Evolutionary conservation across 768 basidiomycete species (phyloP).

Genomic region (Infundibulicybe gibba): DNA sequence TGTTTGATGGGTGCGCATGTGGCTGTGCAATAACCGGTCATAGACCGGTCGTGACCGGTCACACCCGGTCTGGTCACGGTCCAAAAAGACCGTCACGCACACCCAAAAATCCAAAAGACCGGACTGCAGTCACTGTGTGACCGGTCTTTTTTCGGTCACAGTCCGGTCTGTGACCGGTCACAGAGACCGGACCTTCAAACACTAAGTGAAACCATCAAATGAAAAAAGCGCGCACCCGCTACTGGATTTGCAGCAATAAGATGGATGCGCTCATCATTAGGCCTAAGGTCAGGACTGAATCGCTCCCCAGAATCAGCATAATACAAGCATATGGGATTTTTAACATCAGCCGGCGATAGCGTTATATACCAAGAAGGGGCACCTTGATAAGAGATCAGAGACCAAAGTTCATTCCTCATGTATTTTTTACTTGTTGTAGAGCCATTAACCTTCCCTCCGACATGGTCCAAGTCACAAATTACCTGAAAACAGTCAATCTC

Average conservation of each 20-base stretch:
- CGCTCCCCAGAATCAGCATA: slow-evolving; percentile 12
- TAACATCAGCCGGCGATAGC: slow-evolving; percentile 22
- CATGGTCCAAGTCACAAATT: slow-evolving; percentile 20
- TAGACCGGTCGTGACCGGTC: too few species aligned
- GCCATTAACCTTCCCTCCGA: slow-evolving; percentile 18
- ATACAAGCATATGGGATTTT: slow-evolving; percentile 20
- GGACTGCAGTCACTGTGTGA: too few species aligned
- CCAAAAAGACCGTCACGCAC: too few species aligned
- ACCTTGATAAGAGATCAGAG: slow-evolving; percentile 16
- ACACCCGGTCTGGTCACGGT: too few species aligned
- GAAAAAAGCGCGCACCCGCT: slow-evolving; percentile 26
- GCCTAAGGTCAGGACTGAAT: slow-evolving; percentile 10
- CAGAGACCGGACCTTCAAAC: too few species aligned
- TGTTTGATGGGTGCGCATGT: too few species aligned
- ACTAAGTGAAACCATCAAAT: slow-evolving; percentile 24
- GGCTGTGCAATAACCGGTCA: too few species aligned
- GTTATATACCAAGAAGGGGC: slow-evolving; percentile 26
- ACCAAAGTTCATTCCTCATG: slow-evolving; percentile 26
- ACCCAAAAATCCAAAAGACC: too few species aligned
- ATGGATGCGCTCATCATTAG: slow-evolving; percentile 8
- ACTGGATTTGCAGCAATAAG: slow-evolving; percentile 21
- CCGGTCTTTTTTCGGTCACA: too few species aligned
- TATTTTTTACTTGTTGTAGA: slow-evolving; percentile 21
- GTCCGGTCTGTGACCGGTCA: too few species aligned
- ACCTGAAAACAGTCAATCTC: slow-evolving; percentile 20